Evolutionary conservation across 805 yeast genomes (phyloP), one percentile per base, ranked within the genome.

Genomic region (Hanseniaspora nectarophila): DNA sequence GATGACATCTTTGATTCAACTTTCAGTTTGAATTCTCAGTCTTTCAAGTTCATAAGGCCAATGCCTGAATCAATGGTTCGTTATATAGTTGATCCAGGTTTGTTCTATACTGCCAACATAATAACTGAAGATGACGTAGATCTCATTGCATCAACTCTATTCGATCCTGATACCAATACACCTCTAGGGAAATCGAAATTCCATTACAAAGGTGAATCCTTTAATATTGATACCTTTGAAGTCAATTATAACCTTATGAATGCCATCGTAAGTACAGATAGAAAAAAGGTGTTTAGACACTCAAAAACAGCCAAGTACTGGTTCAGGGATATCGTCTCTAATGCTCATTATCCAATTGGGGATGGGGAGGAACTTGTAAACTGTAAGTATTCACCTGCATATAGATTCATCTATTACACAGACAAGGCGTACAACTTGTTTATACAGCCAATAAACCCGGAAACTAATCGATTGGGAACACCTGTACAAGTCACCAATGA

Each of bases 291-390:
- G 59, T 86, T 80, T 74, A 73, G 95, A 57, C 87, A 86, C 61
- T 85, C 95, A 0, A 67, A 79, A 0, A 67, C 64, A 39, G 81
- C 81, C 0, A 58, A 67, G 21, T 83, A 76, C 65, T 86, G 85
- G 82, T 44, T 85, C 2, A 70, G 75, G 50, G 80, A 84, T 55
- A 61, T 78, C 8, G 65, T 58, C 0, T 56, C 70, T 0, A 64
- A 64, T 13, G 55, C 60, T 4, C 67, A 71, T 38, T 60, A 56
- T 4, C 69, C 71, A 12, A 57, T 72, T 4, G 51, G 60, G 2
- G 61, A 62, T 2, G 57, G 54, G 2, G 59, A 61, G 26, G 23
- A 40, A 18, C 18, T 46, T 15, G 52, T 69, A 1, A 75, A 76
- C 54, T 80, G 78, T 0, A 65, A 72, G 13, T 82, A 83, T 72